Conservation (phyloP, 2,329 filamentous ascomycete species). For the Paradendryphiella salina region DNA sequence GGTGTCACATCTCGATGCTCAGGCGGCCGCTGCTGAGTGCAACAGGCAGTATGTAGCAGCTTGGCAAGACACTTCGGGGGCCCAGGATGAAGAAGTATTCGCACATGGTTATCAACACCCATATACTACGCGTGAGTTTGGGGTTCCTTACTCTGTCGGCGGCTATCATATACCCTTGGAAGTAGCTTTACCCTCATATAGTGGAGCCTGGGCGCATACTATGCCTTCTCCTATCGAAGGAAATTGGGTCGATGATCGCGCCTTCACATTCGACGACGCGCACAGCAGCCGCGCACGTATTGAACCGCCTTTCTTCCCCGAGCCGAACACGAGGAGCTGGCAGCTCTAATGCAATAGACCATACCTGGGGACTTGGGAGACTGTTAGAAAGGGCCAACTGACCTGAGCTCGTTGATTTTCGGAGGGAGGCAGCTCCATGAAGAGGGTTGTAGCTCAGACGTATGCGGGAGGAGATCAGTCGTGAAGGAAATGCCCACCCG, state of each 20-base stretch:
- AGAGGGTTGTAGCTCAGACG: background rate
- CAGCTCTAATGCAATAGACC: background rate
- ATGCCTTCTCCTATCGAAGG: background rate
- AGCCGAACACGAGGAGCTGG: constrained; percentile 3
- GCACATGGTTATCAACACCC: background rate
- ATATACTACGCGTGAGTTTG: background rate
- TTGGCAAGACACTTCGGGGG: constrained; percentile 2
- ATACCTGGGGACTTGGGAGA: background rate
- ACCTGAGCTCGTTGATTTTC: background rate
- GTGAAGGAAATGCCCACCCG: background rate
- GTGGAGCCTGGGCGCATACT: background rate
- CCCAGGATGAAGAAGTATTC: background rate
- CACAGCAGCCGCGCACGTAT: background rate
- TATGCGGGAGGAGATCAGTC: background rate
- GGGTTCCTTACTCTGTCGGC: background rate
- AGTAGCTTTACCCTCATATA: constrained; percentile 1
- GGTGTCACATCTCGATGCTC: constrained; percentile 26
- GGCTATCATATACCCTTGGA: background rate
- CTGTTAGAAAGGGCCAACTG: background rate
- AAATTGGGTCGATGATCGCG: background rate
- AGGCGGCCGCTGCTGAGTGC: constrained; percentile 23
- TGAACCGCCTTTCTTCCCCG: background rate
- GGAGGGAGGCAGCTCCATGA: background rate
- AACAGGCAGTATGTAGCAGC: constrained; percentile 6
- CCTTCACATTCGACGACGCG: background rate